Conservation (phyloP, 176 grass and related monocot species). For the Oropetium thomaeum region DNA sequence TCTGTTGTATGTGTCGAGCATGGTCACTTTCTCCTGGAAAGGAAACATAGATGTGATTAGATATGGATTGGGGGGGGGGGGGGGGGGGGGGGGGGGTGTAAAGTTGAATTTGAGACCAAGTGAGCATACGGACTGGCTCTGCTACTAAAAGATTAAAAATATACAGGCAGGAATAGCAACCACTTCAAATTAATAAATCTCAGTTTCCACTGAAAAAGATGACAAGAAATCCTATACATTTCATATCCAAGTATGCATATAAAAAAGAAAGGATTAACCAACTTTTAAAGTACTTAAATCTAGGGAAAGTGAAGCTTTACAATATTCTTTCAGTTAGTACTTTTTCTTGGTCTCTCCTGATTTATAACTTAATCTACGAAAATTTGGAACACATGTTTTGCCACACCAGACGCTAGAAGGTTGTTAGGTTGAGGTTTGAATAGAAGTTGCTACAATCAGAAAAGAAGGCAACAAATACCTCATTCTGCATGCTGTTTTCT, state of each 20-base stretch:
- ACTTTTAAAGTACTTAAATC: slow-evolving; percentile 7
- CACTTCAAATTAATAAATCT: slow-evolving; percentile 24
- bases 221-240: slow-evolving; percentile 1
- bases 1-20: slow-evolving; percentile 71
- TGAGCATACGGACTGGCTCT: not conserved
- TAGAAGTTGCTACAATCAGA: not conserved
- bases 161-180: not conserved
- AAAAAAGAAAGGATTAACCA: not conserved
- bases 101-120: not conserved
- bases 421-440: not conserved
- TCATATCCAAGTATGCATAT: slow-evolving; percentile 21
- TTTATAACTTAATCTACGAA: not conserved
- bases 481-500: slow-evolving; percentile 72
- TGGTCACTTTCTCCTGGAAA: slow-evolving; percentile 73
- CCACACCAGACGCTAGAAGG: not conserved
- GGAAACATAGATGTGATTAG: slow-evolving; percentile 43
- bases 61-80: slow-evolving; percentile 24
- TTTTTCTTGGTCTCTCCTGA: not conserved
- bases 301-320: not conserved
- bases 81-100: too few species aligned
- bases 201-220: slow-evolving; percentile 23
- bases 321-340: not conserved
- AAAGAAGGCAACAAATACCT: slow-evolving; percentile 21
- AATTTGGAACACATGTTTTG: slow-evolving; percentile 10
- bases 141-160: slow-evolving; percentile 8